phyloP scores from a whole-genome alignment of 208 protist species.

The Wallacemonas sp. region DNA sequence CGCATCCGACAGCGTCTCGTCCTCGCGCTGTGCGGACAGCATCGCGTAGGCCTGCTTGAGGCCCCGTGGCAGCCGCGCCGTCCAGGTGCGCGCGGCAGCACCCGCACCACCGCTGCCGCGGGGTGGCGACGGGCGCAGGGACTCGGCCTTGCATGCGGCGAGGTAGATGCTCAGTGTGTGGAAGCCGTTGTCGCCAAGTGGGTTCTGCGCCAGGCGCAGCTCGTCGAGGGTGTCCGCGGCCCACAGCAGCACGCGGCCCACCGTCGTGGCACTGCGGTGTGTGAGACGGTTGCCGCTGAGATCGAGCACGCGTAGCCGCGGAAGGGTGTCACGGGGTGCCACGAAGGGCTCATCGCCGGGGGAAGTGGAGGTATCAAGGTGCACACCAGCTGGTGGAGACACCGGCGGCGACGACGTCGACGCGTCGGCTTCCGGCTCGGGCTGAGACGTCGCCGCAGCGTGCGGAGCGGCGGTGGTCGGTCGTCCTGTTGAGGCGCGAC shows the following conservation, averaged over 20 bases:
- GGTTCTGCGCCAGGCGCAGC: constrained; percentile 55
- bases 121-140: neutral
- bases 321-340: constrained; percentile 18
- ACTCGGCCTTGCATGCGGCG: neutral
- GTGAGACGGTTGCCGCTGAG: constrained; percentile 67
- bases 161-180: constrained; percentile 76
- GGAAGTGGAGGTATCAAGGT: neutral
- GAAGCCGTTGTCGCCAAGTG: constrained; percentile 73
- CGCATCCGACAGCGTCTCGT: neutral
- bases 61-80: neutral
- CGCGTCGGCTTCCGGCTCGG: too few species aligned
- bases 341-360: neutral
- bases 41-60: neutral
- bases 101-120: neutral
- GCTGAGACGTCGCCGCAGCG: neutral
- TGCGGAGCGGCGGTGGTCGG: neutral
- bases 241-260: constrained; percentile 70
- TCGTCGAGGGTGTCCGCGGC: constrained; percentile 61
- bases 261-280: constrained; percentile 47
- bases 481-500: neutral
- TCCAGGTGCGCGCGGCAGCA: neutral
- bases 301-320: constrained; percentile 57
- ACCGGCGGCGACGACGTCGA: neutral
- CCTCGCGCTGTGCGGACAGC: neutral
- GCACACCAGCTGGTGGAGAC: neutral